These are phyloP conservation scores for Solanum bulbocastanum DNA, from an alignment of 257 asterid species.

Conservation along the genomic window DNA sequence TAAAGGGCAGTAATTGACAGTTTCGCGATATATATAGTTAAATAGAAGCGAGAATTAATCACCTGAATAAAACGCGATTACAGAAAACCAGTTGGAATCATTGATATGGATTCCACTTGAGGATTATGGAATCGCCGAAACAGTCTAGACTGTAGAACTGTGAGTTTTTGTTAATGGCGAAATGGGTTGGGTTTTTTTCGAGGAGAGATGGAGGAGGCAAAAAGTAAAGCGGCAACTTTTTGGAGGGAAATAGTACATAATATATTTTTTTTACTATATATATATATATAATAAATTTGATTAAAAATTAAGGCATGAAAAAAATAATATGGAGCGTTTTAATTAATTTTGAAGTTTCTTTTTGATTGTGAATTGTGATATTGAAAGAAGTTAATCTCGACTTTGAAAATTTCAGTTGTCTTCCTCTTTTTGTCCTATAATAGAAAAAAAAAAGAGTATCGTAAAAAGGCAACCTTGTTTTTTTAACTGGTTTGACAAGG, in stretches of 20 bases:
- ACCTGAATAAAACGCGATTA: neutral
- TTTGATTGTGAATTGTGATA: too few relatives aligned
- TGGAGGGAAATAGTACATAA: neutral
- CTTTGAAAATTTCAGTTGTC: neutral
- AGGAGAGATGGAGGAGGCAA: neutral
- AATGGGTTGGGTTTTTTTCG: neutral
- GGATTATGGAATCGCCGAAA: neutral
- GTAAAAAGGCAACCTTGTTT: too few relatives aligned
- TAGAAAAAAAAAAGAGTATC: too few relatives aligned
- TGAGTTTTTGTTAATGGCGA: neutral
- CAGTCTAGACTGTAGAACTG: neutral
- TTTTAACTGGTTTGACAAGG: neutral
- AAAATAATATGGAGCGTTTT: neutral
- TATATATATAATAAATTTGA: too few relatives aligned
- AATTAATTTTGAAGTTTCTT: too few relatives aligned
- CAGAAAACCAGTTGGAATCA: neutral
- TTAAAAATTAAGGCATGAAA: neutral
- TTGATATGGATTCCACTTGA: neutral
- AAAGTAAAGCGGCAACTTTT: neutral
- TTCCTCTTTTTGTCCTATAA: neutral
- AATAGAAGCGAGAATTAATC: neutral
- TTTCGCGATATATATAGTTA: neutral
- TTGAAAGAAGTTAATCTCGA: too few relatives aligned
- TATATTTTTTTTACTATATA: too few relatives aligned
- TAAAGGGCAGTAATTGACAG: neutral